A percentile compares a stretch with the other conserved stretches of the same genome.
Evolutionary conservation across 805 yeast species (phyloP).

Genomic region (Dipodascus geniculatus): DNA sequence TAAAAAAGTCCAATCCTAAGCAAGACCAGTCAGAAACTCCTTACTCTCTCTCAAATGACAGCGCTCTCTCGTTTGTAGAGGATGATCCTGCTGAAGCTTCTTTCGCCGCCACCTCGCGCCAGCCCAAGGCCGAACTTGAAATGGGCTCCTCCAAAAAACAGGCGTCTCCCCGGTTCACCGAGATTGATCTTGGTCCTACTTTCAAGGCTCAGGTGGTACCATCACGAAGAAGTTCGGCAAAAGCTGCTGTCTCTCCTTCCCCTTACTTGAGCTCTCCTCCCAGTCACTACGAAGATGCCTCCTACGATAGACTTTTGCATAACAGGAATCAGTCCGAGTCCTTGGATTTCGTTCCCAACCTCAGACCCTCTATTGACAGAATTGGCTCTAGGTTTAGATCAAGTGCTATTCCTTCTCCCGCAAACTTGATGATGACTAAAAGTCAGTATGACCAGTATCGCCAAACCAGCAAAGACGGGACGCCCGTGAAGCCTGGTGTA

Average conservation of each 20-base stretch:
- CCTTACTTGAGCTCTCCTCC: not conserved
- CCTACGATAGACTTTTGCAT: not conserved
- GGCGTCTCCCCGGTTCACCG: not conserved
- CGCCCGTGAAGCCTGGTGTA: constrained; percentile 3
- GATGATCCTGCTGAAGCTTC: not conserved
- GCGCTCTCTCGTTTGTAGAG: constrained; percentile 6
- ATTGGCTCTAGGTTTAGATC: not conserved
- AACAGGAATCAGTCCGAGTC: not conserved
- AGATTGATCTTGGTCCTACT: not conserved
- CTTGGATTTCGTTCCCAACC: not conserved
- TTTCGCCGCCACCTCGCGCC: not conserved
- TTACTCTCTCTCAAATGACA: constrained; percentile 1
- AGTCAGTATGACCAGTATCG: constrained; percentile 20
- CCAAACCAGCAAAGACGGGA: constrained; percentile 8
- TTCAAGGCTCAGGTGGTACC: not conserved
- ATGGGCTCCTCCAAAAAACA: not conserved
- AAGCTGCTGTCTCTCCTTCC: not conserved
- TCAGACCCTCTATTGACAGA: not conserved
- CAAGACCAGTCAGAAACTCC: not conserved
- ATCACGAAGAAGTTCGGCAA: not conserved
- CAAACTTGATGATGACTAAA: constrained; percentile 18
- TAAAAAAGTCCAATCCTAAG: constrained; percentile 1
- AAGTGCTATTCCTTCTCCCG: not conserved
- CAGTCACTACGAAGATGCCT: not conserved
- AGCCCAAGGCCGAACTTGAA: not conserved